Evolutionary conservation across 75 land plant genomes (phyloP).

Genomic region (Ceratopteris richardii): DNA sequence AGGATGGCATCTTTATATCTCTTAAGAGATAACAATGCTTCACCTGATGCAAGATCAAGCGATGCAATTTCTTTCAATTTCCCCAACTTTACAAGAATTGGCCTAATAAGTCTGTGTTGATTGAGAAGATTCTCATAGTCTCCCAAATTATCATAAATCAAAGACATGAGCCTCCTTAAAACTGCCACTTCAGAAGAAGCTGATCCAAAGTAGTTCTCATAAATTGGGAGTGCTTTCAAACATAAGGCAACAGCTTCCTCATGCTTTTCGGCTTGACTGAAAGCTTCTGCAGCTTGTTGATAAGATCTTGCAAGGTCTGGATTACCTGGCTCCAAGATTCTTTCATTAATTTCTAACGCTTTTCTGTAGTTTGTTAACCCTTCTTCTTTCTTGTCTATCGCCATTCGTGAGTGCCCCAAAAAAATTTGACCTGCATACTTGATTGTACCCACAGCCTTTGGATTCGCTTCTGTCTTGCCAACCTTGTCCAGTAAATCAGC

Average conservation of each 20-base stretch:
- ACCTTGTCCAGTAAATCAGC: conserved; percentile 3
- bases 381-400: conserved; percentile 22
- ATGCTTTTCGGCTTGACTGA: conserved; percentile 12
- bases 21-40: not conserved
- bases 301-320: conserved; percentile 20
- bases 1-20: not conserved
- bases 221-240: conserved; percentile 19
- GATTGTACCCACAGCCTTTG: conserved; percentile 5
- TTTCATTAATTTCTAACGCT: conserved; percentile 16
- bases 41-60: not conserved
- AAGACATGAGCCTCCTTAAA: conserved; percentile 20
- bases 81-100: conserved; percentile 8
- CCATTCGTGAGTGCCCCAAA: conserved; percentile 13
- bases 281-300: conserved; percentile 18
- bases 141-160: conserved; percentile 22
- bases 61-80: conserved; percentile 4
- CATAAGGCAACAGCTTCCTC: conserved; percentile 18
- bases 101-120: conserved; percentile 12
- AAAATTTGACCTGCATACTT: conserved; percentile 20
- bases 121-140: conserved; percentile 26
- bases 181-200: conserved; percentile 18
- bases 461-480: not conserved
- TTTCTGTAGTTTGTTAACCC: conserved; percentile 9
- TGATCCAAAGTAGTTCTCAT: conserved; percentile 13
- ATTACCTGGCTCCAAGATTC: conserved; percentile 11